These are phyloP conservation scores for Naganishia randhawae DNA, from an alignment of 768 basidiomycete genomes.

Conservation along the genomic window DNA sequence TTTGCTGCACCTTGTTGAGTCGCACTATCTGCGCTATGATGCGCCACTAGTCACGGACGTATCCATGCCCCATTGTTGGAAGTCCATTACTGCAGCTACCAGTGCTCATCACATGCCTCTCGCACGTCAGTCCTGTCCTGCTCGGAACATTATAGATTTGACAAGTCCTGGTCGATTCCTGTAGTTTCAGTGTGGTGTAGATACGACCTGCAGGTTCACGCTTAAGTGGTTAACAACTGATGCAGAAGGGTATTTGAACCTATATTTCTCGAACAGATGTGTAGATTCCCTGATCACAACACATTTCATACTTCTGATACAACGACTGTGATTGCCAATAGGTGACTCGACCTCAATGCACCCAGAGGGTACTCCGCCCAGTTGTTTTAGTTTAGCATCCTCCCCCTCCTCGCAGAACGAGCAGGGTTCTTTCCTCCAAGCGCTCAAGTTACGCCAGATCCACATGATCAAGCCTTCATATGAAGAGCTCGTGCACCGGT, in stretches of 20 bases:
- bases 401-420: conserved; percentile 13
- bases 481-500: neutral
- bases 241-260: too few relatives aligned
- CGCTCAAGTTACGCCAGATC: conserved; percentile 17
- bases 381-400: conserved; percentile 35
- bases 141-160: too few relatives aligned
- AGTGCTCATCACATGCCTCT: too few relatives aligned
- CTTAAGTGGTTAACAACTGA: too few relatives aligned
- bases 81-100: neutral
- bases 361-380: conserved; percentile 29
- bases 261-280: too few relatives aligned
- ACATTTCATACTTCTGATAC: neutral
- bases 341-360: conserved; percentile 33
- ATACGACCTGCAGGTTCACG: too few relatives aligned
- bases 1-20: too few relatives aligned
- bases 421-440: conserved; percentile 5
- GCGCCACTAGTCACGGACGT: too few relatives aligned
- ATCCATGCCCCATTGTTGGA: neutral
- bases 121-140: too few relatives aligned
- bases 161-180: too few relatives aligned
- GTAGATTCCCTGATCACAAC: neutral
- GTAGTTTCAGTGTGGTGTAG: too few relatives aligned
- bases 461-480: neutral
- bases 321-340: conserved; percentile 31
- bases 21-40: too few relatives aligned